Conservation (phyloP, 768 basidiomycete genomes). For the Favolaschia claudopus region DNA sequence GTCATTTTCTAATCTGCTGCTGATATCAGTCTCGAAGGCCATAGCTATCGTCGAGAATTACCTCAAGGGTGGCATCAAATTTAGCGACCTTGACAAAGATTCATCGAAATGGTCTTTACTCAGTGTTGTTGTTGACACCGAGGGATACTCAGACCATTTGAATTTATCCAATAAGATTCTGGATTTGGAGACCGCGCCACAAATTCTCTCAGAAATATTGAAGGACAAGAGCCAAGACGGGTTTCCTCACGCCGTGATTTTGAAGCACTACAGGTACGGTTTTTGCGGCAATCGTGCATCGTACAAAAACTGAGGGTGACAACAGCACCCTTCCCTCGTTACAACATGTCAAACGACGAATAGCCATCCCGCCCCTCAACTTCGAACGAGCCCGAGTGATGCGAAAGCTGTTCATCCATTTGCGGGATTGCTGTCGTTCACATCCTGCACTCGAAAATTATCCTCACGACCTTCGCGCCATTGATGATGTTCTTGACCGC, state of each 20-base stretch:
- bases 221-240: conserved; percentile 20
- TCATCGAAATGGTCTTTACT: conserved; percentile 19
- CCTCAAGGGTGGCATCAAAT: conserved; percentile 24
- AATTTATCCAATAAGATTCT: conserved; percentile 15
- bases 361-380: conserved; percentile 15
- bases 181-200: conserved; percentile 19
- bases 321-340: too few relatives aligned
- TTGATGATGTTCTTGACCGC: conserved; percentile 14
- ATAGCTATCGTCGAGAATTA: conserved; percentile 18
- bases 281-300: not conserved
- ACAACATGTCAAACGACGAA: conserved; percentile 14
- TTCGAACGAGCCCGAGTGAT: conserved; percentile 21
- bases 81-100: conserved; percentile 13
- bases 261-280: conserved; percentile 29
- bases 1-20: not conserved
- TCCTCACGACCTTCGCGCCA: not conserved
- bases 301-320: not conserved
- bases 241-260: conserved; percentile 16
- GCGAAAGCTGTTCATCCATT: conserved; percentile 17
- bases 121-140: conserved; percentile 28
- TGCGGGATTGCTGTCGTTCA: conserved; percentile 18
- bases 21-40: conserved; percentile 5
- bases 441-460: conserved; percentile 26
- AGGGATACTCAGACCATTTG: conserved; percentile 24
- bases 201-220: conserved; percentile 18